These are phyloP conservation scores for Cytospora piceae DNA, from an alignment of 2,329 filamentous ascomycete species.

Conservation along the genomic window DNA sequence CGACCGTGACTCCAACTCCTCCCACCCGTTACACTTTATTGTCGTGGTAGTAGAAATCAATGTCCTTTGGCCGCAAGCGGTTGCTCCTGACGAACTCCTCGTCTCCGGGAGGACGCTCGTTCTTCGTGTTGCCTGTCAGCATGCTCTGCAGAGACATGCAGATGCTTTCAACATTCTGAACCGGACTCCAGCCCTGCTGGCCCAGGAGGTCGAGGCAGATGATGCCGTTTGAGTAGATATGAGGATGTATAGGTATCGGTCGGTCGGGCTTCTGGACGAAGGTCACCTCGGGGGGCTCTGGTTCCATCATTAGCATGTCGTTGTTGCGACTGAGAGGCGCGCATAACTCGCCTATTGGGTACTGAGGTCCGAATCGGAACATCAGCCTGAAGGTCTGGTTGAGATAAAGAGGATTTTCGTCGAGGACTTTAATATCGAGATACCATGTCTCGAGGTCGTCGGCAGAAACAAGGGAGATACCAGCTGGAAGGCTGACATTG, in stretches of 20 bases:
- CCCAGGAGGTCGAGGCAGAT: conserved; percentile 96
- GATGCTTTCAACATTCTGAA: conserved; percentile 95
- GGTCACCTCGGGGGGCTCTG: conserved; percentile 93
- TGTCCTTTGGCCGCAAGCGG: conserved; percentile 78
- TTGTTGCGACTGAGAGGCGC: background rate
- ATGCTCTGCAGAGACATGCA: conserved; percentile 98
- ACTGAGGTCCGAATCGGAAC: conserved; percentile 81
- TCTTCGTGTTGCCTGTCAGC: conserved; percentile 91
- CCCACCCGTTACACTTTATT: conserved; percentile 63
- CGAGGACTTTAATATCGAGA: conserved; percentile 89
- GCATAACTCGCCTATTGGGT: conserved; percentile 76
- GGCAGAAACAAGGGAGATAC: conserved; percentile 78
- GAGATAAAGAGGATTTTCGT: conserved; percentile 85
- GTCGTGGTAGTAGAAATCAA: conserved; percentile 94
- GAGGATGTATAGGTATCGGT: conserved; percentile 89
- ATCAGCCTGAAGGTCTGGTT: conserved; percentile 81
- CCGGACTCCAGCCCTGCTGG: conserved; percentile 87
- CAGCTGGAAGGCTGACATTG: conserved; percentile 61
- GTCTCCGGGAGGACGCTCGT: conserved; percentile 88
- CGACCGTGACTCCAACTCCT: background rate
- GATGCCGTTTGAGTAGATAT: conserved; percentile 98
- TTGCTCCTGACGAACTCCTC: conserved; percentile 86
- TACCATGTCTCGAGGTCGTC: conserved; percentile 89
- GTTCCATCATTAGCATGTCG: conserved; percentile 10
- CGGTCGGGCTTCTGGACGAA: conserved; percentile 71